Base-by-base conservation (phyloP, 345 rosid species). In the Salix dunnii region DNA sequence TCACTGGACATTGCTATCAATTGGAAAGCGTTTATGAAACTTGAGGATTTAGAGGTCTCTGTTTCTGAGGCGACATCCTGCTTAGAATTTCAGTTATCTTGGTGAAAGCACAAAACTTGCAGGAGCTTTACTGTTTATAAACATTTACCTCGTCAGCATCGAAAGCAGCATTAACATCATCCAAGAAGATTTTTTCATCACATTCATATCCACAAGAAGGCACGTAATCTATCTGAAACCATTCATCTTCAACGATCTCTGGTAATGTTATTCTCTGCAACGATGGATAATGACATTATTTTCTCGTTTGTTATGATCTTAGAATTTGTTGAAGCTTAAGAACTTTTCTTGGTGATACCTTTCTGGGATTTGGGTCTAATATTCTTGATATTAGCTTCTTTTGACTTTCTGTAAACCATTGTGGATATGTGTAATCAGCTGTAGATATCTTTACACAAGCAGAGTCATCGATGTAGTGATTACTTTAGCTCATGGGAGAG, bases 1-100 rank as follows among this genome's bases (percentile, higher is more conserved):
- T 95, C 99, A 58, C 85, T 85, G 48, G 97, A 95, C 99, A 93
- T 93, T 70, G 97, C 97, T 83, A 93, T 93, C 87, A 93, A 79
- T 76, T 90, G 90, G 78, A 95, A 95, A 36, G 99, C 99, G 80
- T 91, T 93, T 77, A 95, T 89, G 83, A 90, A 95, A 71, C 86
- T 91, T 33, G 99, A 83, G 36, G 92, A 85, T 61, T 81, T 85
- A 2, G 76, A 76, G 38, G 82, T 85, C 74, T 84, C 81, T 77
- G 75, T 75, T 80, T 86, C 91, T 30, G 76, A 28, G 0, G 71
- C 77, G 73, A 85, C 74, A 21, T 88, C 97, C 98, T 94, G 90
- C 76, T 43, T 46, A 80, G 65, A 77, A 69, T 78, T 72, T 71
- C 75, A 65, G 25, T 58, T 55, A 48, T 75, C 75, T 35, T 73